A percentile compares a stretch with the other conserved stretches of the same genome.
Conservation (phyloP, 495 filamentous ascomycete species). For the Amniculicola lignicola region DNA sequence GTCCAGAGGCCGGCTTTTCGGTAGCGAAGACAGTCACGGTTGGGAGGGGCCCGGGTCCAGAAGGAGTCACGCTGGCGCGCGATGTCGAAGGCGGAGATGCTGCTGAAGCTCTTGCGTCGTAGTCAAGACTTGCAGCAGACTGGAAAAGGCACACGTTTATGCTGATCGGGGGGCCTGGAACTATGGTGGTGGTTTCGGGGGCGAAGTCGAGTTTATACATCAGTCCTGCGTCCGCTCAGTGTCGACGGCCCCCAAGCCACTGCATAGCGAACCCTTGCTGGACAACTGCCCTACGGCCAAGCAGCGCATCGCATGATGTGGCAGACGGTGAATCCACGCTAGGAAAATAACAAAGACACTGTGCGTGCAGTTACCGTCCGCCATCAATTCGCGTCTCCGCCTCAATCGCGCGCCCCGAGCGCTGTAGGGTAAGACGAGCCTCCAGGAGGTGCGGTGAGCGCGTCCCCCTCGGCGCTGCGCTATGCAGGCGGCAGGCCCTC, state of each 20-base stretch:
- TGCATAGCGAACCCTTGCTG: constrained; percentile 26
- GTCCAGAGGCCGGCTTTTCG: constrained; percentile 27
- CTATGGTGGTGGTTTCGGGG: constrained; percentile 17
- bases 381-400: constrained; percentile 31
- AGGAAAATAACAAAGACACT: constrained; percentile 36
- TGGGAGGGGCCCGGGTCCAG: constrained; percentile 3
- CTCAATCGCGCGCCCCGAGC: constrained; percentile 33
- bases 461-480: constrained; percentile 21
- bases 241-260: constrained; percentile 31
- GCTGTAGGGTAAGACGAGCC: constrained; percentile 17
- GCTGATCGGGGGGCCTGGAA: constrained; percentile 34
- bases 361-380: constrained; percentile 19
- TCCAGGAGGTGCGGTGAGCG: constrained; percentile 29
- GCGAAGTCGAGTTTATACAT: constrained; percentile 33
- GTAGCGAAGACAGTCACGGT: constrained; percentile 24
- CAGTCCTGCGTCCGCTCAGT: constrained; percentile 14
- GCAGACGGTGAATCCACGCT: constrained; percentile 31
- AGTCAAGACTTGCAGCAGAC: too few relatives aligned
- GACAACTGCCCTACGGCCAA: constrained; percentile 9
- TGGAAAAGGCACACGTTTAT: constrained; percentile 22
- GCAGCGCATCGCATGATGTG: constrained; percentile 27
- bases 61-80: background rate
- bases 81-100: background rate
- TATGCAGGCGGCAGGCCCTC: background rate
- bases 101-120: background rate